These are phyloP conservation scores for Periconia macrospinosa DNA, from an alignment of 2,329 filamentous ascomycete genomes.

Conservation along the genomic window DNA sequence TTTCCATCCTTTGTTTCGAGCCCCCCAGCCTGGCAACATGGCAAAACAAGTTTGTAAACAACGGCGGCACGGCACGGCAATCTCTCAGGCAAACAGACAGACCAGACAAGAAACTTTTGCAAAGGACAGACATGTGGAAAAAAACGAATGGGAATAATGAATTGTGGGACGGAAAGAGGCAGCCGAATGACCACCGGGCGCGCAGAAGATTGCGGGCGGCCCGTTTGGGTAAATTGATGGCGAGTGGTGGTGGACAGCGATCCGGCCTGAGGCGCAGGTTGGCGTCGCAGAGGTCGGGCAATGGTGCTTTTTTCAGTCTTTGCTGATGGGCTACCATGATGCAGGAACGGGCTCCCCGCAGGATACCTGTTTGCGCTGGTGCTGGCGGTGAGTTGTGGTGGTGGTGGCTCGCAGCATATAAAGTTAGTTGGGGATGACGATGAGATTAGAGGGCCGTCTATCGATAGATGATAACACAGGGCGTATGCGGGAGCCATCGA, in stretches of 20 bases:
- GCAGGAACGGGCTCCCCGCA: background rate
- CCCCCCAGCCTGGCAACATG: no score
- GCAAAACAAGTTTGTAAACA: no score
- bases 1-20: no score
- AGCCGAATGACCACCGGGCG: no score
- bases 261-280: background rate
- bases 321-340: background rate
- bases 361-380: background rate
- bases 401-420: background rate
- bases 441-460: background rate
- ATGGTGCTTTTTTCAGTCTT: background rate
- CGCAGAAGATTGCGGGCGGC: conserved; percentile 14
- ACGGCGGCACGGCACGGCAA: no score
- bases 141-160: no score
- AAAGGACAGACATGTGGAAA: no score
- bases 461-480: background rate
- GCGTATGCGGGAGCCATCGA: background rate
- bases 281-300: background rate
- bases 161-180: no score
- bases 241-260: background rate
- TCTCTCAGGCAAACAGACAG: no score
- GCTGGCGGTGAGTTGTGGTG: conserved; percentile 2
- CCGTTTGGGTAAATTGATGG: background rate
- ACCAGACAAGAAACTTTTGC: no score
- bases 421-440: background rate